Evolutionary conservation across 495 filamentous ascomycete species (phyloP).

Genomic region (Geopyxis carbonaria): DNA sequence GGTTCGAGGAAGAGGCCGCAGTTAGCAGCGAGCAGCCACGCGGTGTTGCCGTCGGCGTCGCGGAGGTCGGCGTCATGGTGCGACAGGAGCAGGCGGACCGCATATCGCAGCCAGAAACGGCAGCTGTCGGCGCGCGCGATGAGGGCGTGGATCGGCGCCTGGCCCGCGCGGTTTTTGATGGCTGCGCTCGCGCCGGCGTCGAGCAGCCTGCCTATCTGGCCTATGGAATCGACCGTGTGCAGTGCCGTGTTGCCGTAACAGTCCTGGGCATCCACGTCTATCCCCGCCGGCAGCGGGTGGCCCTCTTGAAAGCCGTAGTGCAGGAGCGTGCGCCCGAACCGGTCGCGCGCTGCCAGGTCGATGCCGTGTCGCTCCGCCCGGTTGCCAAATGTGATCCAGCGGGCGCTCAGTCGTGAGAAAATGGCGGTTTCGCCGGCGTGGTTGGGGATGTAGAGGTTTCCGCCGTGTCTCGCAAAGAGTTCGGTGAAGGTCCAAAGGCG

Average conservation of each 20-base stretch:
- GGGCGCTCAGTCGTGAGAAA: too few species aligned
- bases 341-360: too few species aligned
- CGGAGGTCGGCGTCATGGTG: neutral
- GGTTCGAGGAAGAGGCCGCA: neutral
- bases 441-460: too few species aligned
- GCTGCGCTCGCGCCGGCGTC: neutral
- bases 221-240: neutral
- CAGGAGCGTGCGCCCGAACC: neutral
- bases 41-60: neutral
- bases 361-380: too few species aligned
- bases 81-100: neutral
- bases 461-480: too few species aligned
- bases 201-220: neutral
- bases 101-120: neutral
- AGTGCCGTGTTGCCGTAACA: constrained; percentile 1
- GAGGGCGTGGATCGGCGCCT: neutral
- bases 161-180: neutral
- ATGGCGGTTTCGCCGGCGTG: too few species aligned
- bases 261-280: neutral
- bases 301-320: neutral
- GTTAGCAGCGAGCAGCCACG: neutral
- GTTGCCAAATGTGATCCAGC: too few species aligned
- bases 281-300: neutral
- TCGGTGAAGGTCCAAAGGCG: too few species aligned
- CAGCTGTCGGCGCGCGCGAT: neutral